These are phyloP conservation scores for Alternaria brassicicola DNA, from an alignment of 2,329 filamentous ascomycete genomes.

Conservation along the genomic window DNA sequence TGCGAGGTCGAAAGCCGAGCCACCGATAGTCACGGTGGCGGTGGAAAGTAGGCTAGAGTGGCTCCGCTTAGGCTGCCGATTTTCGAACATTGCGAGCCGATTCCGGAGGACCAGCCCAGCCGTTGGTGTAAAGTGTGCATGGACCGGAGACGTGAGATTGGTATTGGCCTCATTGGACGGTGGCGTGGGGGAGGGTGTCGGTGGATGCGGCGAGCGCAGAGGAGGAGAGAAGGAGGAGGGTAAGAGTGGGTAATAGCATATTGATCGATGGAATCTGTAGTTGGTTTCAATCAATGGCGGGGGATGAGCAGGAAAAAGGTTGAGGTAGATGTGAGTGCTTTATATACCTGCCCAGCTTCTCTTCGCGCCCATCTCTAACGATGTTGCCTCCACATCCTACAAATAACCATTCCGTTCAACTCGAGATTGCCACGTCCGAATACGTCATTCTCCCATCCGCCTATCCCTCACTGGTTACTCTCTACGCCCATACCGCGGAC, in stretches of 20 bases:
- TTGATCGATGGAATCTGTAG: accelerated
- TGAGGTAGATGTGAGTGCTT: neutral
- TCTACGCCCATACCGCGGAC: neutral
- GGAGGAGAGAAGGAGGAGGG: neutral
- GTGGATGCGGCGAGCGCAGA: neutral
- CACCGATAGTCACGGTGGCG: neutral
- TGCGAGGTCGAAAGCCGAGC: neutral
- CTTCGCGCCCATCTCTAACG: neutral
- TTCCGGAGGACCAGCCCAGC: neutral
- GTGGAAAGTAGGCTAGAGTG: neutral
- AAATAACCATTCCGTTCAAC: too few species aligned
- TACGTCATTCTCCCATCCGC: neutral
- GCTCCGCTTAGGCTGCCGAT: neutral
- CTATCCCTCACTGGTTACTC: neutral
- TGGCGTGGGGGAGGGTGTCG: neutral
- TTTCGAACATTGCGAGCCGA: neutral
- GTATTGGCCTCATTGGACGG: neutral
- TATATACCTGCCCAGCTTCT: neutral
- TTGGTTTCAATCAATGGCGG: neutral
- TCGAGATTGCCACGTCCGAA: too few species aligned
- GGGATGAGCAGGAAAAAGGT: neutral
- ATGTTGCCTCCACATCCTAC: neutral
- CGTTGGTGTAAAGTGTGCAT: neutral
- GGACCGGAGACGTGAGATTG: neutral
- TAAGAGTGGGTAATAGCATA: neutral